Conservation (phyloP, 2,329 filamentous ascomycete genomes). For the Phaeosphaeria sp. region DNA sequence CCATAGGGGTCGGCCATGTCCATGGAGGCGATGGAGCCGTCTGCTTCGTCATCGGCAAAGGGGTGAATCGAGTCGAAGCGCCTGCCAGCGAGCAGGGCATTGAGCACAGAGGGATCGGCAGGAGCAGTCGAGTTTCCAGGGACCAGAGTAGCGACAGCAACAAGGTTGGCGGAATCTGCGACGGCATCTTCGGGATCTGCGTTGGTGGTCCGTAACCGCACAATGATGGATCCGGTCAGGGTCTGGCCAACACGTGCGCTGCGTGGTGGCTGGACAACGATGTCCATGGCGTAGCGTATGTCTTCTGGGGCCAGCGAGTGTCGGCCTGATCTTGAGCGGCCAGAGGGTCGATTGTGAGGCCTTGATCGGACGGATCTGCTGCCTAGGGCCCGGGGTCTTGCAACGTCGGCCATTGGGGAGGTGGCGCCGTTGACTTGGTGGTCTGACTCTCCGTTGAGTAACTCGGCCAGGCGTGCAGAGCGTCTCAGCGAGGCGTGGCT, state of each 20-base stretch:
- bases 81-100: slow-evolving; percentile 37
- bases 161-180: slow-evolving; percentile 41
- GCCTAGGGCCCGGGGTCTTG: slow-evolving; percentile 42
- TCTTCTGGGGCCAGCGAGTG: slow-evolving; percentile 35
- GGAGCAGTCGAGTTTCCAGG: slow-evolving; percentile 37
- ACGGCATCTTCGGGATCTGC: slow-evolving; percentile 40
- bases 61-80: slow-evolving; percentile 46
- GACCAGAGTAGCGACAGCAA: slow-evolving; percentile 42
- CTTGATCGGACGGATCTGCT: slow-evolving; percentile 41
- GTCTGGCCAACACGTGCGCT: slow-evolving; percentile 41
- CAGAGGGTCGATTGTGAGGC: slow-evolving; percentile 31
- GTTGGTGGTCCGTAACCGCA: slow-evolving; percentile 43
- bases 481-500: slow-evolving; percentile 36
- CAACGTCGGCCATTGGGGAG: slow-evolving; percentile 47
- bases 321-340: slow-evolving; percentile 33
- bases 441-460: slow-evolving; percentile 34
- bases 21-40: slow-evolving; percentile 45
- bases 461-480: slow-evolving; percentile 41
- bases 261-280: slow-evolving; percentile 46
- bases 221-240: slow-evolving; percentile 40
- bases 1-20: slow-evolving; percentile 44
- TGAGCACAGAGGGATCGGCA: slow-evolving; percentile 38
- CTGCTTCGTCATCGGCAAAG: slow-evolving; percentile 46
- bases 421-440: slow-evolving; percentile 20
- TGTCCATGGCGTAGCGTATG: slow-evolving; percentile 48